Conservation (phyloP, 306 rosid genomes). For the Rosa multiflora region DNA sequence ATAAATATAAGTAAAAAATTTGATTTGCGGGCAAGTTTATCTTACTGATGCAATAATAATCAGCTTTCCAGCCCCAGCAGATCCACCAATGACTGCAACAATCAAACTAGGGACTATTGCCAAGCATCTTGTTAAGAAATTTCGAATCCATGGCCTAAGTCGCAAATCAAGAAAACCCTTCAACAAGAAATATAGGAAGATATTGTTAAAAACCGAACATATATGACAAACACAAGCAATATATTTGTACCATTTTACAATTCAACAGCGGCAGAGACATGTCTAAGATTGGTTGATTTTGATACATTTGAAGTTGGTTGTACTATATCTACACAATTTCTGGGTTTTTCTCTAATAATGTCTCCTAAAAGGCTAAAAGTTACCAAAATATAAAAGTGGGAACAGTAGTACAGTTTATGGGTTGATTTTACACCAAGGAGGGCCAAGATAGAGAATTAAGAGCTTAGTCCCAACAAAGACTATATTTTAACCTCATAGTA, state of each 20-base stretch:
- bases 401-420: not conserved
- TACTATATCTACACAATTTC: not conserved
- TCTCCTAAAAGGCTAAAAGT: not conserved
- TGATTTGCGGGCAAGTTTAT: slow-evolving; percentile 23
- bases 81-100: slow-evolving; percentile 87
- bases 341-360: not conserved
- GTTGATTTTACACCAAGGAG: not conserved
- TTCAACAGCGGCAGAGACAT: not conserved
- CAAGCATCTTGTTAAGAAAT: slow-evolving; percentile 78
- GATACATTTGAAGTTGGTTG: not conserved
- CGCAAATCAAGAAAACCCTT: slow-evolving; percentile 94
- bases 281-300: not conserved
- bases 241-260: not conserved
- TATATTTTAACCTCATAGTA: not conserved
- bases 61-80: slow-evolving; percentile 91
- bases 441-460: not conserved
- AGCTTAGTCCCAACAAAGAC: slow-evolving; percentile 3
- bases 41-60: slow-evolving; percentile 92
- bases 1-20: slow-evolving; percentile 2
- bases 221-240: not conserved
- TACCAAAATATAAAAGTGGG: not conserved
- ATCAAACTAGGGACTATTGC: slow-evolving; percentile 93
- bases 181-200: slow-evolving; percentile 8
- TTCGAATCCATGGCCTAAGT: slow-evolving; percentile 77
- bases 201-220: slow-evolving; percentile 6